Evolutionary conservation across 805 yeast genomes (phyloP), one percentile per base, ranked within the genome.

Genomic region (Cyberlindnera galapagoensis): DNA sequence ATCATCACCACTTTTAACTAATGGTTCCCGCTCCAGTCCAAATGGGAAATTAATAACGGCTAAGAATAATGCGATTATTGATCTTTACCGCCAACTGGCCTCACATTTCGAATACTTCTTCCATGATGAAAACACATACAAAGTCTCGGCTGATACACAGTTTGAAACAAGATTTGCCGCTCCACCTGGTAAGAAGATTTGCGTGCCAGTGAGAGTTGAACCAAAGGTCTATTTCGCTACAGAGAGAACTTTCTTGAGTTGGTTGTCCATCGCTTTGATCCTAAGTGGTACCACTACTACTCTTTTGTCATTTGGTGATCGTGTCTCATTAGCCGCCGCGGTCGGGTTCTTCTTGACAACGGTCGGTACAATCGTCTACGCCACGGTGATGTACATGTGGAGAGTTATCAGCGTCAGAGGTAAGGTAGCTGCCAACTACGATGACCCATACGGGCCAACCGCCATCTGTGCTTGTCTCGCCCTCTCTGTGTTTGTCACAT

Each of bases 141-240:
- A 73, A 42, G 76, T 80, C 13, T 79, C 83, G 10, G 62, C 59
- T 12, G 86, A 84, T 18, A 79, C 87, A 0, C 69, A 67, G 0
- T 80, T 76, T 50, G 78, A 74, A 39, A 52, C 73, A 3, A 58
- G 62, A 34, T 68, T 79, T 42, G 62, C 59, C 38, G 82, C 92
- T 9, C 97, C 98, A 15, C 76, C 82, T 25, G 98, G 97, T 2
- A 88, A 87, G 59, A 69, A 72, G 27, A 84, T 92, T 38, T 76
- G 87, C 51, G 92, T 92, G 7, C 98, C 97, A 3, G 94, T 92
- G 23, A 74, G 98, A 51, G 88, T 92, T 22, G 98, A 92, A 60
- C 98, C 98, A 37, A 92, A 92, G 63, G 98, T 92, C n/a, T 92
- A 92, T 57, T 92, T 92, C 60, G 98, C 98, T 6, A 86, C 94